Percentiles rank a stretch among this genome's conserved stretches.
Evolutionary conservation across 2,329 filamentous ascomycete species (phyloP).

Genomic region (Gyromitra esculenta): DNA sequence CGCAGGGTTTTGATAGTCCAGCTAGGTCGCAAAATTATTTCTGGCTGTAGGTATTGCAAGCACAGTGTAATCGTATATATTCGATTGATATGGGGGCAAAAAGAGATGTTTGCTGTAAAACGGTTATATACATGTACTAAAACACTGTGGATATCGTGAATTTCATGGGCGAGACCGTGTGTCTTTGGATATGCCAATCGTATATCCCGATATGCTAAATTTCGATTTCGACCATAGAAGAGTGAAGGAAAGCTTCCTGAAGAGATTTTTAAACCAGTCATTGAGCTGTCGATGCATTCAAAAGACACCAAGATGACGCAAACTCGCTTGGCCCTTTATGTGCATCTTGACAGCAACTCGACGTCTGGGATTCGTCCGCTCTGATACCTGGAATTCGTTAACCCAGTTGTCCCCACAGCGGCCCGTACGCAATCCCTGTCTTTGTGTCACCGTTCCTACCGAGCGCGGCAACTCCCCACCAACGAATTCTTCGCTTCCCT

Average conservation of each 20-base stretch:
- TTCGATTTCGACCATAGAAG: not conserved
- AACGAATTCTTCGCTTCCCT: not conserved
- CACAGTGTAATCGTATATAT: not conserved
- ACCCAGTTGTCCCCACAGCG: conserved; percentile 9
- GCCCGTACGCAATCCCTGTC: conserved; percentile 5
- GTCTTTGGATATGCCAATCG: not conserved
- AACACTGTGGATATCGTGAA: not conserved
- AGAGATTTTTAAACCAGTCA: not conserved
- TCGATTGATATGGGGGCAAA: not conserved
- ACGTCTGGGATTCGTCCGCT: not conserved
- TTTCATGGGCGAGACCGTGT: not conserved
- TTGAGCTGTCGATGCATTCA: conserved; percentile 3
- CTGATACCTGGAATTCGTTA: conserved; percentile 4
- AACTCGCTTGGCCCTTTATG: conserved; percentile 29
- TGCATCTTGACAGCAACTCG: conserved; percentile 1
- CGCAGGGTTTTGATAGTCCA: not conserved
- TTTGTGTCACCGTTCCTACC: conserved; percentile 31
- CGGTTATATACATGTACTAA: not conserved
- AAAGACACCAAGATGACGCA: conserved; percentile 17
- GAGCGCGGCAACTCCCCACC: conserved; percentile 24
- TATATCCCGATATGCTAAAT: not conserved
- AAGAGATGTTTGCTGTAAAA: not conserved
- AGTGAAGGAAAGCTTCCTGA: not conserved
- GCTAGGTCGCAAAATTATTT: not conserved
- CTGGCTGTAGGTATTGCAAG: not conserved